Conservation (phyloP, 192 early-diverging fungal species). For the Mortierella antarctica region DNA sequence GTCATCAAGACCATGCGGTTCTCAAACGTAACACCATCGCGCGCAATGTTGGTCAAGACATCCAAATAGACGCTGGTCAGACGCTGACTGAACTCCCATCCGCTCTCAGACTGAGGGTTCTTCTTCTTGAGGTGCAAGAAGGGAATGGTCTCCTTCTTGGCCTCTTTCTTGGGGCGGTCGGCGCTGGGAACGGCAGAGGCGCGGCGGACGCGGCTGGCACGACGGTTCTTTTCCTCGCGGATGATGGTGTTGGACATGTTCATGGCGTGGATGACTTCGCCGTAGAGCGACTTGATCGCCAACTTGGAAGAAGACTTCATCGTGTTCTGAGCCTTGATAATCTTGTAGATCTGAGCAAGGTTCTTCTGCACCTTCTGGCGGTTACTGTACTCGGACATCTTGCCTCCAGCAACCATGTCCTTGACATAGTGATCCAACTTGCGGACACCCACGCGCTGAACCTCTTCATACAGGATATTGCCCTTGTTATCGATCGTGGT, state of each 20-base stretch:
- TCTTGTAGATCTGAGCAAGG: constrained; percentile 80
- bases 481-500: constrained; percentile 84
- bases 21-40: constrained; percentile 87
- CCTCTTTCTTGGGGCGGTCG: constrained; percentile 63
- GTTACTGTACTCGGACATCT: constrained; percentile 78
- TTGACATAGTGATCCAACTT: constrained; percentile 96
- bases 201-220: constrained; percentile 61
- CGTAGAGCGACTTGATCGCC: constrained; percentile 74
- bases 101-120: constrained; percentile 71
- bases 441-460: constrained; percentile 81
- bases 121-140: constrained; percentile 83
- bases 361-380: constrained; percentile 84
- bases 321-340: constrained; percentile 80
- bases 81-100: constrained; percentile 86
- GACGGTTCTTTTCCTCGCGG: constrained; percentile 64
- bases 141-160: constrained; percentile 76
- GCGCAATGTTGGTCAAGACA: constrained; percentile 82
- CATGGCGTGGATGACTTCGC: constrained; percentile 78
- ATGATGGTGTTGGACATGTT: constrained; percentile 80
- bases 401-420: constrained; percentile 81
- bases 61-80: constrained; percentile 87
- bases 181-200: constrained; percentile 55
- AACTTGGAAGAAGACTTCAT: constrained; percentile 80
- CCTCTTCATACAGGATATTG: constrained; percentile 86
- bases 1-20: constrained; percentile 89